Base-by-base conservation (phyloP, 306 rosid species). In the Senna siamea region DNA sequence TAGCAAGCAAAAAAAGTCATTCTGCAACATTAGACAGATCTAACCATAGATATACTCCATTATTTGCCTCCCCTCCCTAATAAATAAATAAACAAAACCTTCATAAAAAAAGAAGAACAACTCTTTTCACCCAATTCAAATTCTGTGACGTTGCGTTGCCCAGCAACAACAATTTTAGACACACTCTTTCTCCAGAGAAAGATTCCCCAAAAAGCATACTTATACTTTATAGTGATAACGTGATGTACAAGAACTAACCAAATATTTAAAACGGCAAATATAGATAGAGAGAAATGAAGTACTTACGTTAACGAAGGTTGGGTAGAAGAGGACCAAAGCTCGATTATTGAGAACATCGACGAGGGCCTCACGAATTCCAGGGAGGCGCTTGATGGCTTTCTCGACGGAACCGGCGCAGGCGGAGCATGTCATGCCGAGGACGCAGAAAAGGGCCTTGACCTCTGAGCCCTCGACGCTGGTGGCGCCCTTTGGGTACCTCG, bases 381-480 rank as follows among this genome's bases (percentile, higher is more conserved):
- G 89, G 9, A 93, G 92, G 15, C 91, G 86, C 72, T 93, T 93
- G 66, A 93, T 41, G 3, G 87, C 79, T 66, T 89, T 93, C 77
- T 93, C 97, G 2, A 90, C 88, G 1, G 93, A 87, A 4, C 87
- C 92, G 0, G 96, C 93, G 57, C 97, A 90, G 3, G 96, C 97
- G 2, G 96, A 76, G 78, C 98, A 89, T 5, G 76, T 83, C 93
- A 93, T 89, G 23, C 98, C 98, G 18, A 58, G 5, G 34, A 93
- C 93, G 2, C 84, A 80, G 70, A 93, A 80, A 55, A 89, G 70
- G 11, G 84, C 93, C 65, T 69, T 89, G 1, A 53, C 68, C 53
- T 85, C 86, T 0, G 83, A 47, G 0, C 68, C 81, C 50, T 79
- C 80, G 0, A 32, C 51, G 38, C 10, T 44, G 34, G 68, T 22